Conservation (phyloP, 2,329 filamentous ascomycete genomes). For the Aspergillus luchuensis region DNA sequence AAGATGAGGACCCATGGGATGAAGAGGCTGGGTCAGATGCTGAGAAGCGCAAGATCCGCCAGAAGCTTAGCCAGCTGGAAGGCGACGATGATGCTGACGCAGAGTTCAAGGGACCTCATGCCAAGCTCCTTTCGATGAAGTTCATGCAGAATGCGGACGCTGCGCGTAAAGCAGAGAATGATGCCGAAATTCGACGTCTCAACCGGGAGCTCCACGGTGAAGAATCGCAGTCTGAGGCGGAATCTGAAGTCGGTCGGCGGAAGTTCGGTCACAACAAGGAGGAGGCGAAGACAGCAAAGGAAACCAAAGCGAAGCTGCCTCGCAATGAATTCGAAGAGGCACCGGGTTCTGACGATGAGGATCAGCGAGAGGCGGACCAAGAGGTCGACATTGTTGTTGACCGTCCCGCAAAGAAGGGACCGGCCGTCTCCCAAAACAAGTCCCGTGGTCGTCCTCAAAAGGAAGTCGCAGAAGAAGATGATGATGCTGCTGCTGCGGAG, state of each 20-base stretch:
- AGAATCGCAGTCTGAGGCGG: conserved; percentile 58
- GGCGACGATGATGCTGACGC: conserved; percentile 47
- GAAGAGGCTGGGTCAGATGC: conserved; percentile 51
- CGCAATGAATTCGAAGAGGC: conserved; percentile 64
- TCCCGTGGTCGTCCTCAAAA: conserved; percentile 17
- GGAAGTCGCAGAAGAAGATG: conserved; percentile 18
- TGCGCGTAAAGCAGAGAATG: conserved; percentile 74
- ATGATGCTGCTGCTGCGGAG: conserved; percentile 26
- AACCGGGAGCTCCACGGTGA: conserved; percentile 68
- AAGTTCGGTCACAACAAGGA: conserved; percentile 41
- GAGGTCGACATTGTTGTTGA: conserved; percentile 42
- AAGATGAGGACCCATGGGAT: conserved; percentile 60
- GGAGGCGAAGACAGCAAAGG: conserved; percentile 32
- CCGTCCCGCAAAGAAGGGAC: conserved; percentile 20
- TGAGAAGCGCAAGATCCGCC: conserved; percentile 39
- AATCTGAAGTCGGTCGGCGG: conserved; percentile 65
- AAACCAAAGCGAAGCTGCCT: conserved; percentile 31
- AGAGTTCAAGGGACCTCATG: conserved; percentile 52
- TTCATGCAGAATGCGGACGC: conserved; percentile 94
- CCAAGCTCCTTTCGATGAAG: conserved; percentile 77
- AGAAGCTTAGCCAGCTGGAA: conserved; percentile 52
- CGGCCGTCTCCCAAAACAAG: conserved; percentile 22
- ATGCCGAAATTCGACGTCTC: conserved; percentile 71
- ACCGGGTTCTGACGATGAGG: conserved; percentile 53
- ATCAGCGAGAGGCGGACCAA: conserved; percentile 26